Percentiles rank a stretch among this genome's conserved stretches.
phyloP scores from a whole-genome alignment of 345 rosid genomes.

The Stellera chamaejasme region DNA sequence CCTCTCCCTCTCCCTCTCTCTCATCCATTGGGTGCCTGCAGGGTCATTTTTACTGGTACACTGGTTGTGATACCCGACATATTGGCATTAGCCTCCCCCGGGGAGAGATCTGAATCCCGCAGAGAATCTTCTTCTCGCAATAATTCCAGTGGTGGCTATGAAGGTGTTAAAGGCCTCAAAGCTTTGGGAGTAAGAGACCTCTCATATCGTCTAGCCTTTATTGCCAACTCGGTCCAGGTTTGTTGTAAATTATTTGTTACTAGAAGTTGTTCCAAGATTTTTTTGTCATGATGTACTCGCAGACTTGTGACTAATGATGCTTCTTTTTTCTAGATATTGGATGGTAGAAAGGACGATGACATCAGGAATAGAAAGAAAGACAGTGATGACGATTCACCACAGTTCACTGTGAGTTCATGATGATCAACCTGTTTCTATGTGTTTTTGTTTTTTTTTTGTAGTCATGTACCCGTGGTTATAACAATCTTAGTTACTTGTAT shows the following conservation, averaged over 20 bases:
- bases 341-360: slow-evolving; percentile 77
- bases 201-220: slow-evolving; percentile 85
- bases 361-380: slow-evolving; percentile 84
- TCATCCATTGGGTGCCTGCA: slow-evolving; percentile 18
- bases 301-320: slow-evolving; percentile 1
- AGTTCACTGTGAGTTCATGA: slow-evolving; percentile 51
- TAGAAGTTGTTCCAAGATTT: background rate
- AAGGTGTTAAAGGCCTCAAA: slow-evolving; percentile 82
- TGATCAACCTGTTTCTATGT: background rate
- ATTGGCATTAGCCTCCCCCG: slow-evolving; percentile 84
- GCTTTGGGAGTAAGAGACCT: slow-evolving; percentile 93
- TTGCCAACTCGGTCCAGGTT: slow-evolving; percentile 96
- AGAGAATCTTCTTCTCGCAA: slow-evolving; percentile 67
- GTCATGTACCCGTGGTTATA: background rate
- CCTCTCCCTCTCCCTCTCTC: background rate
- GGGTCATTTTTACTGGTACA: slow-evolving; percentile 90
- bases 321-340: slow-evolving; percentile 43
- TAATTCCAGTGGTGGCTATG: slow-evolving; percentile 48
- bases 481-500: background rate
- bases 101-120: slow-evolving; percentile 86
- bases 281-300: slow-evolving; percentile 3
- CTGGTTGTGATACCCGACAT: slow-evolving; percentile 94
- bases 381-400: slow-evolving; percentile 73
- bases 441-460: background rate
- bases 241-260: slow-evolving; percentile 11